Evolutionary conservation across 805 yeast species (phyloP).

Genomic region (Diddensiella transvaalensis): DNA sequence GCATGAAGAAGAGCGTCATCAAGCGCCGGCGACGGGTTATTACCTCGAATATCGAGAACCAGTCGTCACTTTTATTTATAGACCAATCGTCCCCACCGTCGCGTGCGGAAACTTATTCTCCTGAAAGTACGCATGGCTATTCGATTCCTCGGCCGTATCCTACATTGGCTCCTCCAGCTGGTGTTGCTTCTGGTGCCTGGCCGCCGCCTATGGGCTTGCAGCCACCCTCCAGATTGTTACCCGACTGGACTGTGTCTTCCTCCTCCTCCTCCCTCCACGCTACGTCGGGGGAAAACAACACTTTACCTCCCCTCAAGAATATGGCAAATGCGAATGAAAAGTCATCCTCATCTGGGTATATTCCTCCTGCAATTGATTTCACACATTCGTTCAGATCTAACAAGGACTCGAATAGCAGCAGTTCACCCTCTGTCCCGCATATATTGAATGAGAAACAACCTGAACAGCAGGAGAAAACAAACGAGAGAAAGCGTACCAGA

Average conservation of each 20-base stretch:
- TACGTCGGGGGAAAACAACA: not conserved
- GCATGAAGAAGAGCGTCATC: conserved; percentile 67
- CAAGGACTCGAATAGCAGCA: too few relatives aligned
- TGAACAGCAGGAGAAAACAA: not conserved
- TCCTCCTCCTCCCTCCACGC: not conserved
- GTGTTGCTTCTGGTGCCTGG: not conserved
- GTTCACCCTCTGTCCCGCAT: not conserved
- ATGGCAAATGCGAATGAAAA: not conserved
- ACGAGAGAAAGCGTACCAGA: not conserved
- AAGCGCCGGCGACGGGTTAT: conserved; percentile 64
- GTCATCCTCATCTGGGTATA: conserved; percentile 16
- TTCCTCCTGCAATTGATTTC: conserved; percentile 41
- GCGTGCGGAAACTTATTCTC: not conserved
- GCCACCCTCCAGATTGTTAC: not conserved
- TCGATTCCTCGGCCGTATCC: too few relatives aligned
- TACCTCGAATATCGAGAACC: not conserved
- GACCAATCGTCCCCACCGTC: conserved; percentile 1
- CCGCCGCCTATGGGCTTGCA: not conserved
- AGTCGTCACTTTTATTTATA: not conserved
- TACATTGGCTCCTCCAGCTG: not conserved
- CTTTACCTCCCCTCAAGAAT: not conserved
- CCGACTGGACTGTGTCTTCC: conserved; percentile 3
- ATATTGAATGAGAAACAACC: not conserved
- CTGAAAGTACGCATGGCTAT: not conserved
- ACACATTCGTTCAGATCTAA: conserved; percentile 35